Evolutionary conservation across 306 rosid species (phyloP).

Genomic region (Quercus wislizeni): DNA sequence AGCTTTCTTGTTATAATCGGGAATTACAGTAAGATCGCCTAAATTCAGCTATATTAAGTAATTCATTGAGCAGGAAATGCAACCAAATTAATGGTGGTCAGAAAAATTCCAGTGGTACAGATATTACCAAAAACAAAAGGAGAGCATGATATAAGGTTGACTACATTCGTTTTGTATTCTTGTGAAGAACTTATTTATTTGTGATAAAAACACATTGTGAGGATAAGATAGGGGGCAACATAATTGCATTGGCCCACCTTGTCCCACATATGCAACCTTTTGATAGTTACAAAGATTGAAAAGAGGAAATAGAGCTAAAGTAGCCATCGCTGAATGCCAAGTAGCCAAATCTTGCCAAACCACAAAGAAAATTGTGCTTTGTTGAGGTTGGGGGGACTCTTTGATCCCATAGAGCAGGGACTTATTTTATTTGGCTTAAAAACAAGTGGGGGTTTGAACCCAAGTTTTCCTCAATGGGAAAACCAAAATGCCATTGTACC

Average conservation of each 20-base stretch:
- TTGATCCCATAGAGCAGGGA: too few relatives aligned
- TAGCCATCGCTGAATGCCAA: too few relatives aligned
- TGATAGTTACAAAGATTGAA: too few relatives aligned
- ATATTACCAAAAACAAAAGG: background rate
- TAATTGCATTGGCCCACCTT: too few relatives aligned
- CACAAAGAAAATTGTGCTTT: too few relatives aligned
- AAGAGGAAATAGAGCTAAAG: too few relatives aligned
- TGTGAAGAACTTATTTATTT: background rate
- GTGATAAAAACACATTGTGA: background rate
- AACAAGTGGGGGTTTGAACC: too few relatives aligned
- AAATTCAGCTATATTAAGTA: background rate
- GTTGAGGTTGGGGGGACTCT: background rate
- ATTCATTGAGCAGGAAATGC: background rate
- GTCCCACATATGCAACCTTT: too few relatives aligned
- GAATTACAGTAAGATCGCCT: background rate
- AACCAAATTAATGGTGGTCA: background rate
- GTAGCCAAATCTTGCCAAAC: too few relatives aligned
- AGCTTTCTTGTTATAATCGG: background rate
- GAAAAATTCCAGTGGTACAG: background rate
- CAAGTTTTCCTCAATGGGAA: too few relatives aligned
- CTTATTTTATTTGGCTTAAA: too few relatives aligned
- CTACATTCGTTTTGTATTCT: background rate
- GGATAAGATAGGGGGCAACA: background rate
- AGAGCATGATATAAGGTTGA: background rate
- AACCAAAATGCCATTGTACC: too few relatives aligned